Evolutionary conservation across 495 filamentous ascomycete genomes (phyloP).

Genomic region (Aspergillus bertholletiae): DNA sequence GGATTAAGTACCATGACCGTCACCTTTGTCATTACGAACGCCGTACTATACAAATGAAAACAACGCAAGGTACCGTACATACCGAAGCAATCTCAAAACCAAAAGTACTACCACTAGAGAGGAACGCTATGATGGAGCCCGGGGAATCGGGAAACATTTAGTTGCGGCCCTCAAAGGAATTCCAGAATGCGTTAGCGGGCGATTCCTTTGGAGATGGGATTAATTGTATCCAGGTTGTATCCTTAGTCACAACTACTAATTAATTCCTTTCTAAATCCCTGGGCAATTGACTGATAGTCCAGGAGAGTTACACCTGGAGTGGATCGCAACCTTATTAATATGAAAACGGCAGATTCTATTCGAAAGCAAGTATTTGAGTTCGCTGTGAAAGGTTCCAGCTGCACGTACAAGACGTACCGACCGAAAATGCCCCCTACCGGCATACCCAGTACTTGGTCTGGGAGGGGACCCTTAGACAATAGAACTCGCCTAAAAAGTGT

Average conservation of each 20-base stretch:
- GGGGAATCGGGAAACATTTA: slow-evolving; percentile 5
- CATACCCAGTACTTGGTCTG: neutral
- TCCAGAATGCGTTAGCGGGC: neutral
- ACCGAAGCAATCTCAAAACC: neutral
- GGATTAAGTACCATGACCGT: neutral
- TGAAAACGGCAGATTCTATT: neutral
- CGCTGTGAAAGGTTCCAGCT: neutral
- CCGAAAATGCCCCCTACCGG: too few relatives aligned
- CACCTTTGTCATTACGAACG: neutral
- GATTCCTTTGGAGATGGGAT: neutral
- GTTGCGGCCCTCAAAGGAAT: neutral
- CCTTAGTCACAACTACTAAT: neutral
- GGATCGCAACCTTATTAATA: neutral
- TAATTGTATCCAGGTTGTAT: neutral
- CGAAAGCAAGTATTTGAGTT: neutral
- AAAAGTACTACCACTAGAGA: slow-evolving; percentile 4
- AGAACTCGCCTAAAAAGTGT: neutral
- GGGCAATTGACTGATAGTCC: neutral
- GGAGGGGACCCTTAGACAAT: neutral
- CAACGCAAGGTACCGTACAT: neutral
- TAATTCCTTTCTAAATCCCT: neutral
- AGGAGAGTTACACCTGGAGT: neutral
- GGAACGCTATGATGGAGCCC: slow-evolving; percentile 3
- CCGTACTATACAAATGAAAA: neutral
- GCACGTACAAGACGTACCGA: too few relatives aligned